Percentiles rank a stretch among this genome's conserved stretches.
phyloP scores from a whole-genome alignment of 1,284 basidiomycete species.

The Lentinula novae-zelandiae region DNA sequence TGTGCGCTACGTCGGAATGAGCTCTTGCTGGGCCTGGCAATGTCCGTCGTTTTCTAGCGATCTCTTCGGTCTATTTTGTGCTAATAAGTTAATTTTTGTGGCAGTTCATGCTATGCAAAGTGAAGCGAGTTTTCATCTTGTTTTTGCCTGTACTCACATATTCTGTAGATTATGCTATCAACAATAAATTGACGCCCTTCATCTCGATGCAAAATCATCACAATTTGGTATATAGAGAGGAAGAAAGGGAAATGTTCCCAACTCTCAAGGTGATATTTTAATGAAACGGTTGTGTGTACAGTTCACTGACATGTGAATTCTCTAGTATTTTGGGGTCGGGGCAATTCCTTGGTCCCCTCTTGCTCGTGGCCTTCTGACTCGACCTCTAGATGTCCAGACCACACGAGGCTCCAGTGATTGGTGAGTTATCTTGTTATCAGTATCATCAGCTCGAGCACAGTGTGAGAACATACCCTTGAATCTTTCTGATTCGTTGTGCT shows the following conservation, averaged over 20 bases:
- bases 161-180: constrained; percentile 39
- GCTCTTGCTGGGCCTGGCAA: constrained; percentile 43
- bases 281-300: not conserved
- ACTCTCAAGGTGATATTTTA: constrained; percentile 35
- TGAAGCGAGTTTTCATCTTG: constrained; percentile 15
- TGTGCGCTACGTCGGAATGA: constrained; percentile 69
- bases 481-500: not conserved
- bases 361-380: constrained; percentile 41
- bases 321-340: constrained; percentile 33
- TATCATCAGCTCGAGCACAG: too few relatives aligned
- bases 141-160: not conserved
- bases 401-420: constrained; percentile 31
- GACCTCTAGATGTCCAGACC: constrained; percentile 34
- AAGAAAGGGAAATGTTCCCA: constrained; percentile 68
- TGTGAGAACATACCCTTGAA: not conserved
- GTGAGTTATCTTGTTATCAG: constrained; percentile 17
- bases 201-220: constrained; percentile 73
- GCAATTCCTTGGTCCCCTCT: constrained; percentile 49
- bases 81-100: constrained; percentile 12
- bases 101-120: constrained; percentile 49
- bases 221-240: constrained; percentile 55
- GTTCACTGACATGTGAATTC: not conserved
- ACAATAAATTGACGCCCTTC: constrained; percentile 59
- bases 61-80: not conserved
- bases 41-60: constrained; percentile 27